These are phyloP conservation scores for Plasmodium malariae DNA, from an alignment of 169 alveolate genomes.

Conservation along the genomic window DNA sequence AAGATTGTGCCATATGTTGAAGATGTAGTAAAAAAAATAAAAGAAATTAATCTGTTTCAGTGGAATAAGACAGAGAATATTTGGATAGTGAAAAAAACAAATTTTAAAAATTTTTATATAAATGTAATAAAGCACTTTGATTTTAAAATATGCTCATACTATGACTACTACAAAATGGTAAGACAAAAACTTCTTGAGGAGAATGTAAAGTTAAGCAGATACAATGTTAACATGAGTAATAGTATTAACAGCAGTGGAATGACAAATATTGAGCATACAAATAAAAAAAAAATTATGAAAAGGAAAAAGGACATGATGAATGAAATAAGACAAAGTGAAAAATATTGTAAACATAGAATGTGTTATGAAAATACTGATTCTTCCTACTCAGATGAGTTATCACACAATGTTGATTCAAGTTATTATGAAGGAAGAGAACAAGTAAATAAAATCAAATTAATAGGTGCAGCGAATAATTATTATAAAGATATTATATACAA, in stretches of 20 bases:
- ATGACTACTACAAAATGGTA: conserved; percentile 35
- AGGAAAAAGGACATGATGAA: conserved; percentile 5
- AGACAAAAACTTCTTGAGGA: conserved; percentile 27
- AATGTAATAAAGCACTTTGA: conserved; percentile 36
- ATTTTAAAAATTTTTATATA: conserved; percentile 43
- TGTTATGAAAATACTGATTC: conserved; percentile 62
- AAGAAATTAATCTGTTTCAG: conserved; percentile 36
- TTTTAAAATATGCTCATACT: conserved; percentile 50
- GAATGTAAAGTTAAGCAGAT: neutral
- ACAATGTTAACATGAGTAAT: neutral
- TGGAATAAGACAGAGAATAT: conserved; percentile 65
- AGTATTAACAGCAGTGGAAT: too few species aligned
- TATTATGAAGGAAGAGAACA: conserved; percentile 72
- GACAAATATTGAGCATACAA: neutral
- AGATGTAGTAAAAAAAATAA: conserved; percentile 36
- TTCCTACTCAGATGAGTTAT: conserved; percentile 52
- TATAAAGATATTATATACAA: conserved; percentile 53
- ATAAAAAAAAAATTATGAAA: conserved; percentile 12
- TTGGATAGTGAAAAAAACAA: conserved; percentile 24
- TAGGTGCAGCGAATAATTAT: conserved; percentile 72
- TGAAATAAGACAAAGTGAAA: neutral
- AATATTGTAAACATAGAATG: neutral
- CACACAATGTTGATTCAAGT: conserved; percentile 59
- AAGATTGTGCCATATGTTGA: conserved; percentile 60
- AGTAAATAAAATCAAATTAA: conserved; percentile 54